Evolutionary conservation across 2,329 filamentous ascomycete species (phyloP), one percentile per base, ranked within the genome.

Genomic region (Botryotinia narcissicola): DNA sequence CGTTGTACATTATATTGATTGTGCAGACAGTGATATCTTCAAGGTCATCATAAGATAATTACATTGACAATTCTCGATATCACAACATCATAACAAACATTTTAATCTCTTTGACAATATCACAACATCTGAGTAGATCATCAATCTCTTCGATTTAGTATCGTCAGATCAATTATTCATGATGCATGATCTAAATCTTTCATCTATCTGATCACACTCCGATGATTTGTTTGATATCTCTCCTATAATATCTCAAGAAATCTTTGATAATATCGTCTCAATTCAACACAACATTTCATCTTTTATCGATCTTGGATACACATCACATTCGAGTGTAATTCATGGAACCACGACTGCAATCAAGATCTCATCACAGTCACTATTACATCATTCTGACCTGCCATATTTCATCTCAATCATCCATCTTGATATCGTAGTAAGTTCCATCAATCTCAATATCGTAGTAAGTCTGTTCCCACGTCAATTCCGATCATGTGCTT

Each of bases 71-170:
- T 48, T 35, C 22, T 66, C 42, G 18, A 66, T 48, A 10, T 66
- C 62, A 66, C 62, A 48, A 29, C 62, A 48, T 66, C 29, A 35
- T 10, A 48, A 14, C 12, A 66, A 37, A 48, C 29, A n/a, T 35
- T 25, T 35, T 35, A 10, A 66, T 48, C 62, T 66, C 20, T 46
- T 7, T 35, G 5, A 16, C 51, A 57, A 66, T 35, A 12, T 25
- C 62, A 66, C 62, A n/a, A 66, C 62, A 66, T 66, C 29, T 20
- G 62, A 35, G 42, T n/a, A 66, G 29, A 48, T 48, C 12, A 66
- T 48, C 29, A 25, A 35, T 37, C 18, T 66, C 5, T 25, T 66
- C 20, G 44, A 66, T 37, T 22, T 48, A 8, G 42, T 48, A n/a
- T 25, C 2, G 9, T 66, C 20, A 66, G 42, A 66, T 66, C 42